These are phyloP conservation scores for Pseudozyma tsukubaensis DNA, from an alignment of 1,284 basidiomycete genomes.

Conservation along the genomic window DNA sequence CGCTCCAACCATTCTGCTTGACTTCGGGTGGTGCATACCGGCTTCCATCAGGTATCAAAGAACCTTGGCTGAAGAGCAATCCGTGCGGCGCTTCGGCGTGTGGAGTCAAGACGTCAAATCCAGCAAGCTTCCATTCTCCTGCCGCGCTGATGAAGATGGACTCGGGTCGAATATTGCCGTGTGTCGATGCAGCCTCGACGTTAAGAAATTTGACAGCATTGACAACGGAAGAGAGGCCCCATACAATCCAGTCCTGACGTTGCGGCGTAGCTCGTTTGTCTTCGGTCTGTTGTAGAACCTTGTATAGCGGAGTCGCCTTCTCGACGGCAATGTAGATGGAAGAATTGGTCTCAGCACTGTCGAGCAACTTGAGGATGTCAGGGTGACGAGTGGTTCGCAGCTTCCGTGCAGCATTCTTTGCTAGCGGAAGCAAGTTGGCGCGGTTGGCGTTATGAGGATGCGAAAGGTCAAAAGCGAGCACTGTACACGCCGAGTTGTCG, in stretches of 20 bases:
- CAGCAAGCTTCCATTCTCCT: slow-evolving; percentile 95
- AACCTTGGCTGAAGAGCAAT: slow-evolving; percentile 50
- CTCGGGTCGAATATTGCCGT: slow-evolving; percentile 83
- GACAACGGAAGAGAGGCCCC: slow-evolving; percentile 91
- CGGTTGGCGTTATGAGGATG: slow-evolving; percentile 49
- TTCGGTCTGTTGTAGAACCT: slow-evolving; percentile 71
- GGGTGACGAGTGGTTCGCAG: slow-evolving; percentile 92
- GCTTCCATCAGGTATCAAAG: slow-evolving; percentile 62
- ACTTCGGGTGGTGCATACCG: slow-evolving; percentile 81
- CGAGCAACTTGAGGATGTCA: slow-evolving; percentile 91
- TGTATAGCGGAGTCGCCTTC: slow-evolving; percentile 81
- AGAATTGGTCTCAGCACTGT: slow-evolving; percentile 84
- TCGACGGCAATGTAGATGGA: slow-evolving; percentile 94
- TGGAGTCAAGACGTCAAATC: slow-evolving; percentile 86
- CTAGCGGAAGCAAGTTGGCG: slow-evolving; percentile 74
- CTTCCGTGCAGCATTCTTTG: slow-evolving; percentile 90
- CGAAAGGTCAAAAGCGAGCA: slow-evolving; percentile 61
- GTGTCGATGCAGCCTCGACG: slow-evolving; percentile 75
- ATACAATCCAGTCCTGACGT: slow-evolving; percentile 84
- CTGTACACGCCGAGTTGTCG: slow-evolving; percentile 74
- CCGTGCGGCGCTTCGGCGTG: slow-evolving; percentile 67
- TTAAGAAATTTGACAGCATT: slow-evolving; percentile 92
- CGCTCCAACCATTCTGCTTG: slow-evolving; percentile 81
- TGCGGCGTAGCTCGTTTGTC: slow-evolving; percentile 71
- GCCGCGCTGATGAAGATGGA: slow-evolving; percentile 84